Percentiles rank a stretch among this genome's conserved stretches.
These are phyloP conservation scores for Pleurotus salmoneostramineus DNA, from an alignment of 768 basidiomycete genomes.

Conservation along the genomic window DNA sequence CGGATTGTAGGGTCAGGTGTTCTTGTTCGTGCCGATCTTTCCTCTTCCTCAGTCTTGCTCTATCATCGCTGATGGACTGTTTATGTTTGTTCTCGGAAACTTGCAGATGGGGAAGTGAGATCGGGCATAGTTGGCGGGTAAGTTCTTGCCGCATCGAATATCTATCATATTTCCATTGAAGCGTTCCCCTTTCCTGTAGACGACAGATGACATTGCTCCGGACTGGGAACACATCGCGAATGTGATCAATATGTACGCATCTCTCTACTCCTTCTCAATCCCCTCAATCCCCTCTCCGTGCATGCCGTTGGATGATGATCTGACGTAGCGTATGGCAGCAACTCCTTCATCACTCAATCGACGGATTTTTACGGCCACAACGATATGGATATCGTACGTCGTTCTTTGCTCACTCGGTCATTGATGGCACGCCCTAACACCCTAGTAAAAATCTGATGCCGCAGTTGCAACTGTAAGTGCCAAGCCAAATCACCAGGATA, in stretches of 20 bases:
- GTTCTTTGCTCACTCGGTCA: background rate
- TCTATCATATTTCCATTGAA: background rate
- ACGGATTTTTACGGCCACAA: slow-evolving; percentile 67
- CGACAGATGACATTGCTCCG: slow-evolving; percentile 5
- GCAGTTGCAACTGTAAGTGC: background rate
- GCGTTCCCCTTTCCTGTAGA: background rate
- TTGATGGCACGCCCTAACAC: background rate
- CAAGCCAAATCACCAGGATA: background rate
- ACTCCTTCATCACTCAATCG: slow-evolving; percentile 60
- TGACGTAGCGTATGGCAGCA: slow-evolving; percentile 28
- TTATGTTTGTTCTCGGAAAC: too few relatives aligned
- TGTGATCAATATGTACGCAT: slow-evolving; percentile 16
- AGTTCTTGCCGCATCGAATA: slow-evolving; percentile 12
- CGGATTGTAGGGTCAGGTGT: slow-evolving; percentile 4
- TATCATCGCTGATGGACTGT: too few relatives aligned
- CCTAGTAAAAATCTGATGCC: background rate
- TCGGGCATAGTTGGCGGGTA: slow-evolving; percentile 69
- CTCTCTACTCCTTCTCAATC: too few relatives aligned
- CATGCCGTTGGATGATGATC: too few relatives aligned
- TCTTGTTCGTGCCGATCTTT: background rate
- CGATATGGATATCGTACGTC: slow-evolving; percentile 61
- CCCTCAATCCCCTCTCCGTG: too few relatives aligned
- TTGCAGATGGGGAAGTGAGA: slow-evolving; percentile 49
- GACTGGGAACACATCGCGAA: background rate
- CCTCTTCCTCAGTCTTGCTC: background rate